Evolutionary conservation across 208 protist genomes (phyloP), one percentile per base, ranked within the genome.

Genomic region (Acanthamoeba pearcei): DNA sequence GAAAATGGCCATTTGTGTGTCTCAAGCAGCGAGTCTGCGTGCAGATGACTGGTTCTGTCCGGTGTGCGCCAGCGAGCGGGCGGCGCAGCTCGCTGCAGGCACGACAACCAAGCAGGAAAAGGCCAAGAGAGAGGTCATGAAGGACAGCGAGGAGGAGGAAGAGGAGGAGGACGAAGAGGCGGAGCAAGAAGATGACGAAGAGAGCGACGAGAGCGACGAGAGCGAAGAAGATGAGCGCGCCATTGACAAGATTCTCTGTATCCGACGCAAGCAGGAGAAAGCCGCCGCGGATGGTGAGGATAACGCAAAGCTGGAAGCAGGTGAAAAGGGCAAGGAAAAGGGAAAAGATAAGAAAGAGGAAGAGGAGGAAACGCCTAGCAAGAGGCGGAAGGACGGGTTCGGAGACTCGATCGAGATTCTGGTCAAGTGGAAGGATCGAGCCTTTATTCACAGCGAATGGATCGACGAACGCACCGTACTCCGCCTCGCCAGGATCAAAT

Each of bases 391-490:
- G 29, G 57, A 35, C 10, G 66, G 72, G 4, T 95, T 95, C 24
- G 72, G 62, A 15, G 91, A 95, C 17, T 19, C 32, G 5, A 95
- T 83, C 12, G 93, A 95, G 51, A 74, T 91, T 22, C 35, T 91
- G n/a, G 83, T 95, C 74, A 95, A 95, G 29, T 95, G 93, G 93
- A 95, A 95, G 83, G 93, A 78, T 12, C 46, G 51, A 5, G 46
- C 93, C 27, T 91, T 62, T 22, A n/a, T 89, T 29, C 93, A 95
- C 51, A 55, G 83, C 29, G 42, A 51, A 57, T 95, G 93, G 93
- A 32, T 95, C 35, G 17, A 38, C 29, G 93, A 95, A 46, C 80
- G 51, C 53, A 88, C 80, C 27, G 32, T 88, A 19, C 32, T 88
- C 12, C 42, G 80, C 22, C 80, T 88, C 8, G 80, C 80, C 32